These are phyloP conservation scores for Vitellaria paradoxa DNA, from an alignment of 179 eudicot species.

Conservation along the genomic window DNA sequence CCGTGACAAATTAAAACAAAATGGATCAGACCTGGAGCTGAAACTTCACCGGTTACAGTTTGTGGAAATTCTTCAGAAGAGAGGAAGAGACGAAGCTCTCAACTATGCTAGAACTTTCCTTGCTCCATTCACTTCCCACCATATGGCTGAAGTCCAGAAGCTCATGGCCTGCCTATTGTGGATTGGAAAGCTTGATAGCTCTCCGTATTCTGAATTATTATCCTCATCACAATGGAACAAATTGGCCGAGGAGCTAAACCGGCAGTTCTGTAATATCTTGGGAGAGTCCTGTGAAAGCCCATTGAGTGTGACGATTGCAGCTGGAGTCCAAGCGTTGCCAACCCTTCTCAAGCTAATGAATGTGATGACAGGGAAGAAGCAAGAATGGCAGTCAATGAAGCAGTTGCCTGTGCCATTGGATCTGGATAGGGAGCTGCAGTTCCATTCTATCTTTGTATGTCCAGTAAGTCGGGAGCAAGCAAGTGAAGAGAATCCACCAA, in stretches of 20 bases:
- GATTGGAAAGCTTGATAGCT: constrained; percentile 69
- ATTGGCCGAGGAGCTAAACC: constrained; percentile 53
- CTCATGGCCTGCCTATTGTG: constrained; percentile 74
- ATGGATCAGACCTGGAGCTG: constrained; percentile 69
- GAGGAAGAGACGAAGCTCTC: constrained; percentile 61
- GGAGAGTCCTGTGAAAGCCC: constrained; percentile 84
- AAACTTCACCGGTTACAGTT: constrained; percentile 74
- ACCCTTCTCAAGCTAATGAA: constrained; percentile 85
- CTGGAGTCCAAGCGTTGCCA: constrained; percentile 84
- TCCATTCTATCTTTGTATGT: constrained; percentile 86
- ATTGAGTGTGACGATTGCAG: constrained; percentile 64
- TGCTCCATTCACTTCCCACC: constrained; percentile 50
- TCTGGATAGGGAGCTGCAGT: constrained; percentile 69
- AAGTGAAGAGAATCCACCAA: constrained; percentile 87
- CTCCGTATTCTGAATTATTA: constrained; percentile 71
- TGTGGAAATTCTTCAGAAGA: constrained; percentile 61
- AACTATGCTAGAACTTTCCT: constrained; percentile 60
- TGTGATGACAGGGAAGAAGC: constrained; percentile 74
- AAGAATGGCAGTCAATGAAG: constrained; percentile 89
- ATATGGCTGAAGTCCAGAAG: constrained; percentile 66
- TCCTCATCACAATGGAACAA: constrained; percentile 65
- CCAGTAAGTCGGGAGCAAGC: constrained; percentile 92
- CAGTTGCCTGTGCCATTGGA: constrained; percentile 88
- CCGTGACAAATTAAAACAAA: constrained; percentile 55
- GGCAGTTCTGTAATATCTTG: constrained; percentile 63